Evolutionary conservation across 768 basidiomycete genomes (phyloP), one percentile per base, ranked within the genome.

Genomic region (Lepiota brunneoincarnata): DNA sequence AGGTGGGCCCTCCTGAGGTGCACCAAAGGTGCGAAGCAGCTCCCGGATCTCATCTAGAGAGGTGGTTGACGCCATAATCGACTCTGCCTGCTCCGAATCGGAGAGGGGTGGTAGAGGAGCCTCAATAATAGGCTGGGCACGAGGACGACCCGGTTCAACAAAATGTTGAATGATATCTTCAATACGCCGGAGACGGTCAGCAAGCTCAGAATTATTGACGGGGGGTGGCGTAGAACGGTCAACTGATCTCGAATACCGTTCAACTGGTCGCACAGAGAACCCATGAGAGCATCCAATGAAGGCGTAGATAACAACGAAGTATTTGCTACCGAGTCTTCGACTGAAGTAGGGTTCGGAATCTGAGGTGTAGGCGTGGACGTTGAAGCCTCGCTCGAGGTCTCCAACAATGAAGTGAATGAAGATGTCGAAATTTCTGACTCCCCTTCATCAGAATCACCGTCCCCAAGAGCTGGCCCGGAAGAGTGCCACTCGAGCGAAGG

Each of bases 161-260:
- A 81, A 59, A 28, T 56, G 58, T 36, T 73, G 73, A 21, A 83
- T 63, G 23, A 83, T 61, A 44, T 71, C 71, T 49, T 82, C 81
- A 35, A 83, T 78, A 6, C 76, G 69, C 23, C 59, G 56, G 40
- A 82, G 59, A 15, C 78, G 74, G 44, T 74, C 70, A 17, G 67
- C 56, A 41, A 80, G 58, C 49, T 63, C 79, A 48, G 63, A 73
- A 69, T 63, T 79, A 24, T 76, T 72, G 23, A 65, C 67, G 5
- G 69, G 64, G 20, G 60, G 65, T 5, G 71, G 69, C n/a, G 64
- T 58, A 41, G 74, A 68, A 17, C 78, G 75, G 26, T n/a, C n/a
- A n/a, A n/a, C n/a, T n/a, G 77, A 74, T 17, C 80, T 77, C 49
- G 93, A 70, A 84, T 80, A 52, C 87, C 81, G 9, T 53, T 45